Evolutionary conservation across 2,329 filamentous ascomycete species (phyloP).

Genomic region (Didymella exigua): DNA sequence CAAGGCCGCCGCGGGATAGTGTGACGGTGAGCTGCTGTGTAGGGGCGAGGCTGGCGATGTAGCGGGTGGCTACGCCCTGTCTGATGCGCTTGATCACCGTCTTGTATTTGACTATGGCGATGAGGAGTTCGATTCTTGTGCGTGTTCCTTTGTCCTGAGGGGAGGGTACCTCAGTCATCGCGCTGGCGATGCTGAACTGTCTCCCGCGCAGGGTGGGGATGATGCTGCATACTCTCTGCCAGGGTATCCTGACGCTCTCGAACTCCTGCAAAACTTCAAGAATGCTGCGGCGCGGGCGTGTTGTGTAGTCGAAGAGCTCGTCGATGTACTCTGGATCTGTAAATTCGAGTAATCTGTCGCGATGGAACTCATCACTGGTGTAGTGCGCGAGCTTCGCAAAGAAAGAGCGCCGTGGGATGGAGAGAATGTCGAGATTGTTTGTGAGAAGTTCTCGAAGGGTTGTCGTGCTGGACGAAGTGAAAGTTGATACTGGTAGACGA

Average conservation of each 20-base stretch:
- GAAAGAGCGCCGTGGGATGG: slow-evolving; percentile 86
- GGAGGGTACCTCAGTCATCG: slow-evolving; percentile 51
- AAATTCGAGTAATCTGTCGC: slow-evolving; percentile 83
- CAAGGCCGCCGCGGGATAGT: slow-evolving; percentile 59
- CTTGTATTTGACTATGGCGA: slow-evolving; percentile 89
- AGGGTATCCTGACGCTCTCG: slow-evolving; percentile 79
- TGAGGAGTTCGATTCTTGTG: slow-evolving; percentile 71
- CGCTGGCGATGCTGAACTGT: slow-evolving; percentile 90
- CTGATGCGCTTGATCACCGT: slow-evolving; percentile 84
- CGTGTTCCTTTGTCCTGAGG: slow-evolving; percentile 11
- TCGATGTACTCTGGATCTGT: slow-evolving; percentile 79
- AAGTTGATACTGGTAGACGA: slow-evolving; percentile 47
- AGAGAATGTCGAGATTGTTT: slow-evolving; percentile 85
- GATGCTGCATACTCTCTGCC: slow-evolving; percentile 70
- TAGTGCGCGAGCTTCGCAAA: slow-evolving; percentile 80
- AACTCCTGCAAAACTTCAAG: slow-evolving; percentile 94
- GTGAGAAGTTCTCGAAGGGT: slow-evolving; percentile 79
- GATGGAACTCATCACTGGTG: slow-evolving; percentile 73
- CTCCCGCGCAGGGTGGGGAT: slow-evolving; percentile 86
- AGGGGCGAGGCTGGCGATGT: slow-evolving; percentile 69
- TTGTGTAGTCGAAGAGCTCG: slow-evolving; percentile 95
- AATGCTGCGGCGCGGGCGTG: slow-evolving; percentile 85
- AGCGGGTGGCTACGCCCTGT: slow-evolving; percentile 88
- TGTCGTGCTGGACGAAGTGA: slow-evolving; percentile 48
- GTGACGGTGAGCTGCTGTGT: slow-evolving; percentile 66